Conservation (phyloP, 352 stramenopile species). For the Phytophthora cactorum region DNA sequence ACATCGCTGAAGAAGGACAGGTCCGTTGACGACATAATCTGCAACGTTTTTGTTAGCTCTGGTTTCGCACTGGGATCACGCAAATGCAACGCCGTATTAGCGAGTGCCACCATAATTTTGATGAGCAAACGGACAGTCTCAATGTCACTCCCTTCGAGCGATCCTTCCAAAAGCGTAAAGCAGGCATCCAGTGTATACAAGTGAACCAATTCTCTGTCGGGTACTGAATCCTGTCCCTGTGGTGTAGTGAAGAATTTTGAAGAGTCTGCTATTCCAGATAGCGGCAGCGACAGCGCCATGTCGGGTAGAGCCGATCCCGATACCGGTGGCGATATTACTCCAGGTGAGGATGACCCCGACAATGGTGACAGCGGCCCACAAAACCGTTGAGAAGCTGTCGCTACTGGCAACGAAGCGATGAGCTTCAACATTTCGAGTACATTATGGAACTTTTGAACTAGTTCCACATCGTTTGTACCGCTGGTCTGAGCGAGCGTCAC, state of each 20-base stretch:
- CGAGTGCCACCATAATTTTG: constrained; percentile 59
- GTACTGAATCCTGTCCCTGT: constrained; percentile 10
- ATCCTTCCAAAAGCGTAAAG: constrained; percentile 47
- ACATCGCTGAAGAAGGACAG: constrained; percentile 64
- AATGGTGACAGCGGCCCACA: constrained; percentile 20
- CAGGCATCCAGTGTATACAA: constrained; percentile 60
- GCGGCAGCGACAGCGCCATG: constrained; percentile 21
- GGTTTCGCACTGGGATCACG: constrained; percentile 24
- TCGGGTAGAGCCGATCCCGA: constrained; percentile 27
- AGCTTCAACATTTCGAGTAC: constrained; percentile 44
- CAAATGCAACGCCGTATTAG: constrained; percentile 51
- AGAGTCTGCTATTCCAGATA: constrained; percentile 34
- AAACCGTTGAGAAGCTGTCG: constrained; percentile 16
- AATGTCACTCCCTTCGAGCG: constrained; percentile 37
- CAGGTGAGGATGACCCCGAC: constrained; percentile 21
- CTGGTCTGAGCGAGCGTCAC: constrained; percentile 40
- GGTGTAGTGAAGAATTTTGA: constrained; percentile 36
- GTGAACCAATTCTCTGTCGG: constrained; percentile 46
- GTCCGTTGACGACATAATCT: constrained; percentile 84
- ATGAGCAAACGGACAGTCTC: constrained; percentile 37
- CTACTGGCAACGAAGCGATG: constrained; percentile 26
- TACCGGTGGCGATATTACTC: constrained; percentile 17
- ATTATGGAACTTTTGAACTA: constrained; percentile 35
- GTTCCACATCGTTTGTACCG: constrained; percentile 28
- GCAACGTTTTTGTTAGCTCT: constrained; percentile 69